Evolutionary conservation across 768 basidiomycete species (phyloP), one percentile per base, ranked within the genome.

Genomic region (Myochromella boudieri): DNA sequence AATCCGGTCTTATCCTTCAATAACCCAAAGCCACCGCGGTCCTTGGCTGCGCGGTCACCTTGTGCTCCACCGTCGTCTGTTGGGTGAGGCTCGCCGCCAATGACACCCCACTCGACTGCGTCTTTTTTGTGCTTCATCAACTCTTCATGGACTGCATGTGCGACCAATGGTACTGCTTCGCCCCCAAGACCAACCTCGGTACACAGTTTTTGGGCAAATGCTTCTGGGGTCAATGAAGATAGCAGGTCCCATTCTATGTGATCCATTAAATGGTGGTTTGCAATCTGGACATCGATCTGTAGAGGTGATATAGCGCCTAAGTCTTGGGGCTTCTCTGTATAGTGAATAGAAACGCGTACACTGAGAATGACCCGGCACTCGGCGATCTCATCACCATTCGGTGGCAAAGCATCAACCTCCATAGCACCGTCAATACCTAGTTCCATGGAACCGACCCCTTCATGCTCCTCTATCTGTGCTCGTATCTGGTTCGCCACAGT

Each of bases 191-290:
- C 94, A 12, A 98, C 80, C 52, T 98, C 97, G 18, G 75, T 64
- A 58, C 90, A 92, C 26, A 97, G 84, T 40, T 79, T 82, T 29
- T 70, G 67, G 0, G 95, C 80, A 58, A 98, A 98, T 1, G 70
- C 75, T 62, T 95, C 88, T 1, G 95, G 95, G 0, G 92, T 95
- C 28, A 97, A 76, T 3, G 87, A 80, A 3, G 95, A 95, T 37
- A 90, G 80, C n/a, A 98, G 78, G 66, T 99, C 95, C 95, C 95
- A 99, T 67, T 99, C 97, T 55, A 99, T 93, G 60, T 94, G 90
- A 68, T 99, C 97, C 46, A 89, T 74, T 1, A 99, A 76, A 64
- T 95, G 92, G 62, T 93, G 77, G 37, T 86, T 89, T 18, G 86
- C 91, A 60, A 99, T 87, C 65, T 99, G 97, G 20, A 98, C 92